phyloP scores from a whole-genome alignment of 2,329 filamentous ascomycete species.

The Fusarium algeriense region DNA sequence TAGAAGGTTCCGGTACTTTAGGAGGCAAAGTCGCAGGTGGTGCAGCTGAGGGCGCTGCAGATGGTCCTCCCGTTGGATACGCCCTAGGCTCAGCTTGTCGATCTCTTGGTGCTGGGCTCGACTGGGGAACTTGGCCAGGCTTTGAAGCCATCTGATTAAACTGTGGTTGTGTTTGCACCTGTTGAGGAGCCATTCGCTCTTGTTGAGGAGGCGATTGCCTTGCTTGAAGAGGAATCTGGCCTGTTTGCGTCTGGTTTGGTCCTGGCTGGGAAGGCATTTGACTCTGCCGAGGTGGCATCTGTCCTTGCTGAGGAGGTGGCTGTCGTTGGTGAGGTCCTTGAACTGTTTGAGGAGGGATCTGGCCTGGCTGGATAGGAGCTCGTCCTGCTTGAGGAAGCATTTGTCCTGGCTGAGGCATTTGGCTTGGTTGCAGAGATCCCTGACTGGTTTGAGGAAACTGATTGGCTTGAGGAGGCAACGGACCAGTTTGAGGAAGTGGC shows the following conservation, averaged over 20 bases:
- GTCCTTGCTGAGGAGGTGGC: not conserved
- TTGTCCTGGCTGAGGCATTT: constrained; percentile 3
- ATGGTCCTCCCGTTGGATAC: not conserved
- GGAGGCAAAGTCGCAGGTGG: not conserved
- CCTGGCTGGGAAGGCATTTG: not conserved
- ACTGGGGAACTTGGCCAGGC: not conserved
- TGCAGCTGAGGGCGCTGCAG: not conserved
- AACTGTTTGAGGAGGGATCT: not conserved
- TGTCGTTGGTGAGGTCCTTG: constrained; percentile 2
- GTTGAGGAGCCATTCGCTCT: not conserved
- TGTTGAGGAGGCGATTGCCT: not conserved
- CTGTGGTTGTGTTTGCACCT: not conserved
- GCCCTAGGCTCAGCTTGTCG: not conserved
- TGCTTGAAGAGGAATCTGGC: not conserved
- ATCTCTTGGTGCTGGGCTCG: not conserved
- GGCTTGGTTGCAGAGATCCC: not conserved
- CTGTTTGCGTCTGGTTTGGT: not conserved
- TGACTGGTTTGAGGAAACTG: constrained; percentile 1
- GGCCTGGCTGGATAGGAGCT: not conserved
- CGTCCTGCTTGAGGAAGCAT: not conserved
- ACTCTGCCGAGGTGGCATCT: not conserved
- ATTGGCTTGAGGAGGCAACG: not conserved
- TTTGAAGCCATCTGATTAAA: not conserved
- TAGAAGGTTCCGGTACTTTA: not conserved
- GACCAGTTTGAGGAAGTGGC: not conserved